Conservation (phyloP, 768 basidiomycete genomes). For the Porphyrellus cyaneotinctus region DNA sequence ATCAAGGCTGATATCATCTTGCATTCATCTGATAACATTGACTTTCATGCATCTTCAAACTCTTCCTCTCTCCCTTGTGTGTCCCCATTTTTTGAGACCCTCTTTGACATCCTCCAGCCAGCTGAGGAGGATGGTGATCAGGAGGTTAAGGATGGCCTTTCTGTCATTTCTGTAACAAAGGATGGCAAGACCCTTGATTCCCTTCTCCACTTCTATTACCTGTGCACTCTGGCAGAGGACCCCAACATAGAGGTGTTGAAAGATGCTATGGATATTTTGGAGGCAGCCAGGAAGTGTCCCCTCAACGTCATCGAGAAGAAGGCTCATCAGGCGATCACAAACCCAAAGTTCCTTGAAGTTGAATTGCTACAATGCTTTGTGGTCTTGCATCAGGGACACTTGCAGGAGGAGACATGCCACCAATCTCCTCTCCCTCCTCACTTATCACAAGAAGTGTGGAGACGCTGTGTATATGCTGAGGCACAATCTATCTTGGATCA, state of each 20-base stretch:
- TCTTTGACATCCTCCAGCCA: conserved; percentile 28
- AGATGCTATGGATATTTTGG: background rate
- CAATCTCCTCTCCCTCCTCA: background rate
- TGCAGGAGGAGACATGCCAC: background rate
- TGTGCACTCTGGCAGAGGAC: background rate
- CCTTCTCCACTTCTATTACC: background rate
- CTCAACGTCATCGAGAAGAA: background rate
- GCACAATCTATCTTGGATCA: background rate
- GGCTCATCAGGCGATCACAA: no score
- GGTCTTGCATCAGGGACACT: background rate
- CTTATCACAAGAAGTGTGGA: no score
- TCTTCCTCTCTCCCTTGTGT: background rate
- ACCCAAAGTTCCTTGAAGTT: background rate
- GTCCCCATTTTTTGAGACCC: background rate
- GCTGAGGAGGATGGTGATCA: no score
- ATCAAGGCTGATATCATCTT: background rate
- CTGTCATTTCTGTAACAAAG: background rate
- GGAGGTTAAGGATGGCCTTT: no score
- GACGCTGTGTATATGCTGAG: background rate
- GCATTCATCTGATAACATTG: background rate
- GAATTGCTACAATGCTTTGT: background rate
- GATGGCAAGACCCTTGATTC: background rate
- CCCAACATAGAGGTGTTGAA: no score
- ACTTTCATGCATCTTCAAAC: background rate
- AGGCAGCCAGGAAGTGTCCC: background rate